Evolutionary conservation across 306 rosid species (phyloP).

Genomic region (Inga oerstediana): DNA sequence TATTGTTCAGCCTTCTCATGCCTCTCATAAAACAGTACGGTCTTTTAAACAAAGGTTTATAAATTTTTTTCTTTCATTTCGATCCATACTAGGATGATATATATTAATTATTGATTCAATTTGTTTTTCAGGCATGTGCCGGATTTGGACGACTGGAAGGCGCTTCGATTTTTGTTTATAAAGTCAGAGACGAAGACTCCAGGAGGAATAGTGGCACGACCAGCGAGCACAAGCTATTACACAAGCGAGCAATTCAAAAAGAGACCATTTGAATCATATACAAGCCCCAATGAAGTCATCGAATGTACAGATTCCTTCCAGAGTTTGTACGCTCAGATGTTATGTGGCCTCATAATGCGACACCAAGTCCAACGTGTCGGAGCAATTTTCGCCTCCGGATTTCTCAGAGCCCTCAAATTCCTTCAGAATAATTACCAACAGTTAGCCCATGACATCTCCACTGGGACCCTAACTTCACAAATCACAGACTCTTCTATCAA

Average conservation of each 20-base stretch:
- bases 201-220: slow-evolving; percentile 75
- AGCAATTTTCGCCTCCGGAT: slow-evolving; percentile 87
- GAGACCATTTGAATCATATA: slow-evolving; percentile 65
- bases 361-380: slow-evolving; percentile 70
- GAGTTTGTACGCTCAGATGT: slow-evolving; percentile 88
- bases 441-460: slow-evolving; percentile 58
- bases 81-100: too few species aligned
- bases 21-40: slow-evolving; percentile 81
- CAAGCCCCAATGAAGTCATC: slow-evolving; percentile 80
- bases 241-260: slow-evolving; percentile 72
- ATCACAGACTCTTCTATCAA: slow-evolving; percentile 59
- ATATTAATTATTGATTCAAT: too few species aligned
- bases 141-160: slow-evolving; percentile 77
- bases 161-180: slow-evolving; percentile 63
- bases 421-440: slow-evolving; percentile 69
- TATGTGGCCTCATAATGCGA: slow-evolving; percentile 84
- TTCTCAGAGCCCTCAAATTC: slow-evolving; percentile 80
- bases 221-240: slow-evolving; percentile 82
- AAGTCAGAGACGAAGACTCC: slow-evolving; percentile 71
- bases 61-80: too few species aligned
- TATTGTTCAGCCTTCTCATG: slow-evolving; percentile 77
- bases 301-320: slow-evolving; percentile 77
- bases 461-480: slow-evolving; percentile 65
- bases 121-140: slow-evolving; percentile 55
- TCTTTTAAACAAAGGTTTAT: too few species aligned